These are phyloP conservation scores for Cryptococcus neoformans DNA, from an alignment of 1,284 basidiomycete genomes.

Conservation along the genomic window DNA sequence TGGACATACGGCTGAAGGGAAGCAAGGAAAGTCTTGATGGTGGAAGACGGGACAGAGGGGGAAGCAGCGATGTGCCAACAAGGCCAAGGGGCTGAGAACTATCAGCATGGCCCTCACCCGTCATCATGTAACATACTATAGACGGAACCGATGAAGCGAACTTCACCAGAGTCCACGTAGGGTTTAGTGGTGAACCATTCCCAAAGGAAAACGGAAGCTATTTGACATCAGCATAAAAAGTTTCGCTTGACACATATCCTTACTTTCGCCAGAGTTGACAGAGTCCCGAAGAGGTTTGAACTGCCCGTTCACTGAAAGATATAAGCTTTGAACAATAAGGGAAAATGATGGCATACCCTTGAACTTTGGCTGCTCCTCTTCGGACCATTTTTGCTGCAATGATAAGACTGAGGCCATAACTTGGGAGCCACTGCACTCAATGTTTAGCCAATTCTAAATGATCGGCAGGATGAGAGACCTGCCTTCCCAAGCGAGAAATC, in stretches of 20 bases:
- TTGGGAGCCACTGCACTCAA: conserved; percentile 39
- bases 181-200: conserved; percentile 99
- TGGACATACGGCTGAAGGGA: conserved; percentile 64
- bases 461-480: conserved; percentile 1
- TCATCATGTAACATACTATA: conserved; percentile 33
- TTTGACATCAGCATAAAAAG: background rate
- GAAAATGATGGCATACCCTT: conserved; percentile 55
- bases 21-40: conserved; percentile 61
- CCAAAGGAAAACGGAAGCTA: conserved; percentile 59
- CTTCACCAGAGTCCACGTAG: conserved; percentile 75
- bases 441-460: background rate
- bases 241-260: conserved; percentile 6
- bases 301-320: conserved; percentile 71
- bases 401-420: conserved; percentile 97
- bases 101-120: background rate
- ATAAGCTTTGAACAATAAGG: background rate
- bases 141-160: conserved; percentile 60
- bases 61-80: conserved; percentile 91
- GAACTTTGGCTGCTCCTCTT: conserved; percentile 60
- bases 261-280: conserved; percentile 70
- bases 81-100: conserved; percentile 82
- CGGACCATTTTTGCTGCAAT: conserved; percentile 72
- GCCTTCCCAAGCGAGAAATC: conserved; percentile 86
- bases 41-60: conserved; percentile 56
- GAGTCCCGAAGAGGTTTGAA: conserved; percentile 85